Base-by-base conservation (phyloP, 768 basidiomycete genomes). In the Tulasnella sp. region DNA sequence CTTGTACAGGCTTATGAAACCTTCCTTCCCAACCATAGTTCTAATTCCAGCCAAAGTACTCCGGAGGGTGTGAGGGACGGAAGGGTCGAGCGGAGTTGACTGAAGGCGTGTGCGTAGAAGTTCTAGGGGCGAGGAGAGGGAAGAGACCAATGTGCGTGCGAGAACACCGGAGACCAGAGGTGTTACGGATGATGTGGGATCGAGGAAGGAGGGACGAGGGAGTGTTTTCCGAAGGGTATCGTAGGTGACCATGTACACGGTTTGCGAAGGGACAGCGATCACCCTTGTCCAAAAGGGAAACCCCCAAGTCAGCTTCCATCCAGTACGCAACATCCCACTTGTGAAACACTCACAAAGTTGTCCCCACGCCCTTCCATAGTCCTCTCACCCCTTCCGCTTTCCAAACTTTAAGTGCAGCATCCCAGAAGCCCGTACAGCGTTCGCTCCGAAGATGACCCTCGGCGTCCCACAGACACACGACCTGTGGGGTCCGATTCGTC, bases 301-400 rank as follows among this genome's bases (percentile, higher is more conserved):
- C 15, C 4, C 34, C 19, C n/a, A 45, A 67, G 34, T 40, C 37
- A 77, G 77, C 82, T 6, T 38, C 17, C 37, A 70, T 38, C 36
- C 5, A 70, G 29, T 25, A n/a, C 9, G 69, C 37, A 68, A 38
- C n/a, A n/a, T 38, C 37, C 37, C 37, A 31, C 29, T 31, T 15
- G 58, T n/a, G 37, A 31, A 72, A 12, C 38, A 84, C 93, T 84
- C 81, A 96, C 93, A 99, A 82, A 36, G 95, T 88, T 3, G 96
- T 97, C 9, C 94, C 96, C 1, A 88, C 92, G 71, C 97, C 97
- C 82, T 98, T 96, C 97, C 97, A 99, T 1, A 99, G 84, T 0
- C 96, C 96, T 67, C 88, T 85, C 1, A 91, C 78, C 14, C 97
- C 97, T 82, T 96, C 95, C 68, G 89, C 91, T 79, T 87, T 86